Evolutionary conservation across 768 basidiomycete genomes (phyloP).

Genomic region (Mycena olivaceomarginata): DNA sequence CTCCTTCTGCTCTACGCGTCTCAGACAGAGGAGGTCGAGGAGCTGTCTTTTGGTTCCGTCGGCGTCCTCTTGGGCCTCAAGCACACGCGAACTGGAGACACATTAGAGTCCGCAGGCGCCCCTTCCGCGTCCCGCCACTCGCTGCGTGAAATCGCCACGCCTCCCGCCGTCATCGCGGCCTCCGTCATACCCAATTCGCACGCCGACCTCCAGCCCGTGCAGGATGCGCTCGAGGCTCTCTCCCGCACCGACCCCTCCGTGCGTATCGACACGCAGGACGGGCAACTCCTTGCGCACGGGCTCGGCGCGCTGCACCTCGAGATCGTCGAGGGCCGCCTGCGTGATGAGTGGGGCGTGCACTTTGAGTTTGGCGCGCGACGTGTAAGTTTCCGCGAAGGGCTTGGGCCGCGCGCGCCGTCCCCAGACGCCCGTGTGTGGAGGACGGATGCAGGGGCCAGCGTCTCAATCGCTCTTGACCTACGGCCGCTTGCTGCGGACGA

Average conservation of each 20-base stretch:
- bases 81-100: slow-evolving; percentile 92
- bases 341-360: slow-evolving; percentile 85
- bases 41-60: slow-evolving; percentile 87
- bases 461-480: slow-evolving; percentile 74
- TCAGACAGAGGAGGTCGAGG: slow-evolving; percentile 84
- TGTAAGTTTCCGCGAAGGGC: slow-evolving; percentile 87
- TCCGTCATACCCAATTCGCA: slow-evolving; percentile 89
- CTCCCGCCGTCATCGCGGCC: slow-evolving; percentile 90
- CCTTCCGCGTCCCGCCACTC: slow-evolving; percentile 61
- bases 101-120: slow-evolving; percentile 75
- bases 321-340: slow-evolving; percentile 88
- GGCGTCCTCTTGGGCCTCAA: slow-evolving; percentile 91
- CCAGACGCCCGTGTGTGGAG: slow-evolving; percentile 71
- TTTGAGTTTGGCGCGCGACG: slow-evolving; percentile 87
- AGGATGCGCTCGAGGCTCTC: slow-evolving; percentile 82
- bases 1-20: slow-evolving; percentile 88
- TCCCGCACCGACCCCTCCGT: slow-evolving; percentile 94
- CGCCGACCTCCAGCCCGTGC: slow-evolving; percentile 85
- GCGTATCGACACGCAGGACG: slow-evolving; percentile 86
- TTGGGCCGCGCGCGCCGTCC: slow-evolving; percentile 56
- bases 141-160: slow-evolving; percentile 81
- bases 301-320: slow-evolving; percentile 93
- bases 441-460: slow-evolving; percentile 71
- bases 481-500: slow-evolving; percentile 74
- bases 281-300: slow-evolving; percentile 89